Evolutionary conservation across 2,329 filamentous ascomycete genomes (phyloP).

Genomic region (Dactylellina leptospora): DNA sequence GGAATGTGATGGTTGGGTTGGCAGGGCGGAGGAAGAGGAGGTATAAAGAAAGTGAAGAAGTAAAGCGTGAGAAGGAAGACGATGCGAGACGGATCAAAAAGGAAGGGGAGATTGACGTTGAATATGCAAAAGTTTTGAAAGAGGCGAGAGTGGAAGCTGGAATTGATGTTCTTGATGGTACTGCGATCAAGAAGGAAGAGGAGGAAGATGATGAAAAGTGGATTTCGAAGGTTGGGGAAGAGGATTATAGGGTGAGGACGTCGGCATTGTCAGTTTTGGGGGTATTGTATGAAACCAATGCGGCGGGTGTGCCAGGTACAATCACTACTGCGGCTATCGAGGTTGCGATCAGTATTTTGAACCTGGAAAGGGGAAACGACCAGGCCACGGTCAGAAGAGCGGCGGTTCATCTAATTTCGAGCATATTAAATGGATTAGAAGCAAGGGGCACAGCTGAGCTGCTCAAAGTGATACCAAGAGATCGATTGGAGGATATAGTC

Average conservation of each 20-base stretch:
- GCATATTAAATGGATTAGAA: slow-evolving; percentile 70
- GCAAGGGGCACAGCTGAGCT: slow-evolving; percentile 62
- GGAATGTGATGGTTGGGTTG: slow-evolving; percentile 70
- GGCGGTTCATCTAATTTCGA: slow-evolving; percentile 71
- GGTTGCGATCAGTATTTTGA: slow-evolving; percentile 70
- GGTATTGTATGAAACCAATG: slow-evolving; percentile 69
- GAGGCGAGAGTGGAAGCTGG: slow-evolving; percentile 49
- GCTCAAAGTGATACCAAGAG: slow-evolving; percentile 53
- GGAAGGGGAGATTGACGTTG: slow-evolving; percentile 34
- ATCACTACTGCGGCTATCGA: slow-evolving; percentile 70
- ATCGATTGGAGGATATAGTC: slow-evolving; percentile 66
- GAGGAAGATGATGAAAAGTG: slow-evolving; percentile 56
- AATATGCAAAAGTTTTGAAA: slow-evolving; percentile 39
- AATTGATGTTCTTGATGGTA: slow-evolving; percentile 62
- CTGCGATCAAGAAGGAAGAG: slow-evolving; percentile 67
- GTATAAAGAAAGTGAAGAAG: slow-evolving; percentile 62
- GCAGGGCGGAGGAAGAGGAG: slow-evolving; percentile 70
- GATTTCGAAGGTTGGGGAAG: slow-evolving; percentile 60
- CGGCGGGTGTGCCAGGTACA: slow-evolving; percentile 66
- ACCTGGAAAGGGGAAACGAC: slow-evolving; percentile 69
- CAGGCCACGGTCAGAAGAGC: slow-evolving; percentile 73
- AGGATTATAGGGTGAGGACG: slow-evolving; percentile 75
- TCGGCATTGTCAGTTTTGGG: slow-evolving; percentile 75
- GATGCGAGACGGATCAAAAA: slow-evolving; percentile 62
- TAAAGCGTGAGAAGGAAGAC: slow-evolving; percentile 64